phyloP scores from a whole-genome alignment of 257 asterid species.

The Plectranthus barbatus region DNA sequence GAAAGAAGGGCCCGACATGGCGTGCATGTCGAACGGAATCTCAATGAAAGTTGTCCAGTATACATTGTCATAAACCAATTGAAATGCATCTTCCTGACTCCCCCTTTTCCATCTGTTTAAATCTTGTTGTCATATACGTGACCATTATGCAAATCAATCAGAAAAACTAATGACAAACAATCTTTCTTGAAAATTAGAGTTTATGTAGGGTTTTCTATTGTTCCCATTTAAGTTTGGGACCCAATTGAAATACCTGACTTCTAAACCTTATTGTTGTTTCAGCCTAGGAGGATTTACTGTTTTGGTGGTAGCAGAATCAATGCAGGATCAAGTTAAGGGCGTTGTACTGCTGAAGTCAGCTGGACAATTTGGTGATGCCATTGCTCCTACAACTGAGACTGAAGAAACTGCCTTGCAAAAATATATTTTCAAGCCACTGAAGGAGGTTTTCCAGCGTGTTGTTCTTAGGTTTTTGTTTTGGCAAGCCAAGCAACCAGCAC shows the following conservation, averaged over 20 bases:
- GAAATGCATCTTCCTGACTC: background rate
- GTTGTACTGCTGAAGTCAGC: slow-evolving; percentile 73
- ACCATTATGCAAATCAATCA: background rate
- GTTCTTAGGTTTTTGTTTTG: slow-evolving; percentile 76
- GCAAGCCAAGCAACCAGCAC: slow-evolving; percentile 97
- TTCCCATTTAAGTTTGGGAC: background rate
- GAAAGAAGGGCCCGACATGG: too few relatives aligned
- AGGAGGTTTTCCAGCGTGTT: slow-evolving; percentile 70
- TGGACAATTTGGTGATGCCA: slow-evolving; percentile 77
- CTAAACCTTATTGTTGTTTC: slow-evolving; percentile 14
- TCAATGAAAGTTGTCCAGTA: background rate
- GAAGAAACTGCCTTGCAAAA: slow-evolving; percentile 53
- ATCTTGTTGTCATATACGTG: background rate
- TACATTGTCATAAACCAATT: background rate
- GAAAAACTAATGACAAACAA: background rate
- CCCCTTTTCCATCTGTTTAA: background rate
- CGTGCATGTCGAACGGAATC: too few relatives aligned
- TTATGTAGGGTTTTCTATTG: background rate
- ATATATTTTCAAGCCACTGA: slow-evolving; percentile 57
- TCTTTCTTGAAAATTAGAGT: background rate
- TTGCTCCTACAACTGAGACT: slow-evolving; percentile 25
- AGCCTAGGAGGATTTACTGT: slow-evolving; percentile 98
- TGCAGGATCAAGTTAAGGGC: slow-evolving; percentile 72
- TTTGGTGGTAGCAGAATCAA: slow-evolving; percentile 59
- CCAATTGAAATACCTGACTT: background rate